A percentile compares a stretch with the other conserved stretches of the same genome.
Conservation (phyloP, 2,329 filamentous ascomycete genomes). For the Alternaria sp. region DNA sequence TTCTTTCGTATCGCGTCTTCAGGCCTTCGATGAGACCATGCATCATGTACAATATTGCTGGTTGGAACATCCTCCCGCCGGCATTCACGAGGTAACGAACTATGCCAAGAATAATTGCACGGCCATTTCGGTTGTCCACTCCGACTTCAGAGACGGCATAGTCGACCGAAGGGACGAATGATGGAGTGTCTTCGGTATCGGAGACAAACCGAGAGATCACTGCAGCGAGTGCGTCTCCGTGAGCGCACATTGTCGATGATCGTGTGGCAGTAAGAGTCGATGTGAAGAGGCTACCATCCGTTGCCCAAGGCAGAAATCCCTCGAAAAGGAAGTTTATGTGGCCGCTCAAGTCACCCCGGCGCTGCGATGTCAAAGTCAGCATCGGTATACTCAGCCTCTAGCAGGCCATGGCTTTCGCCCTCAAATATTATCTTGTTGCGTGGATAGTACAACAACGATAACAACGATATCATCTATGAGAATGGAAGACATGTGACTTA, state of each 20-base stretch:
- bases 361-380: not conserved
- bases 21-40: conserved; percentile 51
- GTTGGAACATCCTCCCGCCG: conserved; percentile 48
- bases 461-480: not conserved
- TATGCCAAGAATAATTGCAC: conserved; percentile 36
- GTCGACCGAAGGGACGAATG: not conserved
- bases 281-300: conserved; percentile 54
- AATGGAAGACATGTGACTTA: not conserved
- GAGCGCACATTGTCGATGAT: conserved; percentile 42
- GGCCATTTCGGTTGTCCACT: conserved; percentile 10
- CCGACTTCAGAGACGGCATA: conserved; percentile 1
- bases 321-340: conserved; percentile 44
- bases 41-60: conserved; percentile 52
- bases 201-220: conserved; percentile 45
- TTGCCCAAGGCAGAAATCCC: conserved; percentile 56
- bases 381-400: not conserved
- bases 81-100: conserved; percentile 47
- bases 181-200: conserved; percentile 1
- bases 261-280: conserved; percentile 44
- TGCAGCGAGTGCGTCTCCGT: conserved; percentile 49
- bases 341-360: conserved; percentile 7
- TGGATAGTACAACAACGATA: not conserved
- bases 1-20: not conserved
- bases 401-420: not conserved
- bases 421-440: not conserved